phyloP scores from a whole-genome alignment of 2,329 filamentous ascomycete genomes.

The Diatrype stigma region DNA sequence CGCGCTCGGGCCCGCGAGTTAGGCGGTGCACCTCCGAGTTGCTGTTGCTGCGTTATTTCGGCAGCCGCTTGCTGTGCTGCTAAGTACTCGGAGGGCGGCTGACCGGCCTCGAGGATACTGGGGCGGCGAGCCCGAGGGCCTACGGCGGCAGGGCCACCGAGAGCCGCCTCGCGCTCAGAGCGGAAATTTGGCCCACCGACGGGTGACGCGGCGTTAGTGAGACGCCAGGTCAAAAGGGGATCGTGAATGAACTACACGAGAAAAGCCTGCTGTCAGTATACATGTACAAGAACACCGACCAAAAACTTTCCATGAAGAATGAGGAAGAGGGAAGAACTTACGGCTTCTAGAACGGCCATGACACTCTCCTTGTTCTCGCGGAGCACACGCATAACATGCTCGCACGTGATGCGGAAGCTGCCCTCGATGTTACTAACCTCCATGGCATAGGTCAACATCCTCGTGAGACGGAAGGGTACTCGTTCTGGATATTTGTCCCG shows the following conservation, averaged over 20 bases:
- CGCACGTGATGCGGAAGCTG: constrained; percentile 95
- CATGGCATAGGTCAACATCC: constrained; percentile 99
- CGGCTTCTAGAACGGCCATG: constrained; percentile 96
- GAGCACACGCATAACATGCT: constrained; percentile 96
- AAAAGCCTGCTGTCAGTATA: constrained; percentile 10
- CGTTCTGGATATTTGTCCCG: constrained; percentile 98
- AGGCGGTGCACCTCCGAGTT: constrained; percentile 42
- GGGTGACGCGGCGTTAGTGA: constrained; percentile 62
- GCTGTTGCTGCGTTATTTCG: constrained; percentile 1
- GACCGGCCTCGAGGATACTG: constrained; percentile 64
- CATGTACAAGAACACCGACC: background rate
- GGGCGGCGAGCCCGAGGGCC: constrained; percentile 60
- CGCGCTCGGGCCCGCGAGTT: constrained; percentile 49
- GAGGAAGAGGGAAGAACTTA: constrained; percentile 48
- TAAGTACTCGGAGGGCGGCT: constrained; percentile 56
- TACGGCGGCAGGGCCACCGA: constrained; percentile 42
- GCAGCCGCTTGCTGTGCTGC: constrained; percentile 36
- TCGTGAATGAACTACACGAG: constrained; percentile 86
- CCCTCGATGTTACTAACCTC: constrained; percentile 99
- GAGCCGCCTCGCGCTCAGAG: constrained; percentile 53
- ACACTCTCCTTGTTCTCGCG: constrained; percentile 97
- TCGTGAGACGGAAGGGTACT: constrained; percentile 93
- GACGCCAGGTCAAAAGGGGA: constrained; percentile 94
- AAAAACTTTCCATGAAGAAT: background rate
- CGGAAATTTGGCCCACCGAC: constrained; percentile 65